Percentiles rank a stretch among this genome's conserved stretches.
phyloP scores from a whole-genome alignment of 768 basidiomycete genomes.

The Agaricus sinodeliciosus region DNA sequence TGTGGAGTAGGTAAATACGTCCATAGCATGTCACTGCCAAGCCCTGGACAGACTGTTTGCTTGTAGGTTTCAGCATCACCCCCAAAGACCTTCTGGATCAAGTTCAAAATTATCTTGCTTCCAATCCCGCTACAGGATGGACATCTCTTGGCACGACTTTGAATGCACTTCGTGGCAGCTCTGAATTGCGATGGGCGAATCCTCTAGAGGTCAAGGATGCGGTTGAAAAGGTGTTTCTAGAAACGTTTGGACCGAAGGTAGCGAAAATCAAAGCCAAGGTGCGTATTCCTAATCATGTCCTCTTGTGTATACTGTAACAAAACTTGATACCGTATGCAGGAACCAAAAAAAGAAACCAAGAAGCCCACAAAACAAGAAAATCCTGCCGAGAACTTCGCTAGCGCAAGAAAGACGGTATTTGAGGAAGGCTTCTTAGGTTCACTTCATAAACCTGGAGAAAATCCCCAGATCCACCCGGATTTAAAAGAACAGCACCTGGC shows the following conservation, averaged over 20 bases:
- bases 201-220: slow-evolving; percentile 81
- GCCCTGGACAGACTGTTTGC: background rate
- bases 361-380: slow-evolving; percentile 25
- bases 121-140: slow-evolving; percentile 65
- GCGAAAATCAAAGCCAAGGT: slow-evolving; percentile 67
- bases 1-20: slow-evolving; percentile 82
- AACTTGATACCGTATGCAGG: slow-evolving; percentile 21
- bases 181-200: slow-evolving; percentile 74
- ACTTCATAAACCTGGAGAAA: slow-evolving; percentile 91
- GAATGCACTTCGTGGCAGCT: slow-evolving; percentile 51
- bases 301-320: background rate
- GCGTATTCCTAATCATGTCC: background rate
- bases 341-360: slow-evolving; percentile 42
- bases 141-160: slow-evolving; percentile 61
- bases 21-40: background rate
- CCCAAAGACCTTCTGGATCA: slow-evolving; percentile 50
- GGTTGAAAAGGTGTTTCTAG: slow-evolving; percentile 61
- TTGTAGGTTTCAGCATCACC: slow-evolving; percentile 72
- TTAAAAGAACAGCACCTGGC: slow-evolving; percentile 79
- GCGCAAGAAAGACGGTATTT: slow-evolving; percentile 64
- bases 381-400: slow-evolving; percentile 28
- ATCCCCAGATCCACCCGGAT: slow-evolving; percentile 75
- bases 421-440: slow-evolving; percentile 91
- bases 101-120: slow-evolving; percentile 51
- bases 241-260: slow-evolving; percentile 70